Conservation (phyloP, 768 basidiomycete species). For the Leccinum aurantiacum region DNA sequence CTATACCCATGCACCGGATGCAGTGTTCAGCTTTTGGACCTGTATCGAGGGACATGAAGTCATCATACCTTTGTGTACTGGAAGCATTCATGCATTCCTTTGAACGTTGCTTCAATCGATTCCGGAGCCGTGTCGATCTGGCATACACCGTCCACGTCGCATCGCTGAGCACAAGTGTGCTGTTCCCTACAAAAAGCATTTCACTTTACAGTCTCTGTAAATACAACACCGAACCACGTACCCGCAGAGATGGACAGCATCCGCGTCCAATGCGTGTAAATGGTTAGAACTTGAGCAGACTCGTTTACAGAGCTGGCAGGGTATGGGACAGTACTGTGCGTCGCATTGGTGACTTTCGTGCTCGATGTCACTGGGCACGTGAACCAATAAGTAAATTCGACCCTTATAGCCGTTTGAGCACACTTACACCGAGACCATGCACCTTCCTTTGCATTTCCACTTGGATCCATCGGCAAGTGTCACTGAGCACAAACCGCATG, state of each 20-base stretch:
- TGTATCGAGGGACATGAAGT: neutral
- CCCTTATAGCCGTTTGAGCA: neutral
- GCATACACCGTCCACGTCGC: conserved; percentile 51
- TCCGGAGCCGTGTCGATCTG: conserved; percentile 57
- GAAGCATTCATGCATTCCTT: conserved; percentile 57
- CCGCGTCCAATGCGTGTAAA: conserved; percentile 47
- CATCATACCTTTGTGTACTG: conserved; percentile 57
- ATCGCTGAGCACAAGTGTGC: conserved; percentile 48
- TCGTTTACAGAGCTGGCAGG: conserved; percentile 55
- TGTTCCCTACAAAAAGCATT: conserved; percentile 33
- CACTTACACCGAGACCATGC: conserved; percentile 42
- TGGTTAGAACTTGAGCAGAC: conserved; percentile 48
- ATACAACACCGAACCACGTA: conserved; percentile 21
- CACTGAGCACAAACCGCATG: conserved; percentile 40
- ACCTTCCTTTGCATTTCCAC: conserved; percentile 44
- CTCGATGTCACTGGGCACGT: conserved; percentile 39
- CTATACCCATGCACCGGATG: conserved; percentile 28
- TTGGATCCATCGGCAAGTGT: conserved; percentile 23
- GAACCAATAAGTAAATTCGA: neutral
- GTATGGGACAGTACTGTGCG: conserved; percentile 49
- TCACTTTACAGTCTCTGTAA: conserved; percentile 10
- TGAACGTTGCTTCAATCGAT: conserved; percentile 60
- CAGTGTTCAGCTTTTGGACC: neutral
- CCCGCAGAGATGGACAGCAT: conserved; percentile 58
- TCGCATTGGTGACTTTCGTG: conserved; percentile 54